These are phyloP conservation scores for Houttuynia cordata DNA, from an alignment of 164 flowering plant species.

Conservation along the genomic window DNA sequence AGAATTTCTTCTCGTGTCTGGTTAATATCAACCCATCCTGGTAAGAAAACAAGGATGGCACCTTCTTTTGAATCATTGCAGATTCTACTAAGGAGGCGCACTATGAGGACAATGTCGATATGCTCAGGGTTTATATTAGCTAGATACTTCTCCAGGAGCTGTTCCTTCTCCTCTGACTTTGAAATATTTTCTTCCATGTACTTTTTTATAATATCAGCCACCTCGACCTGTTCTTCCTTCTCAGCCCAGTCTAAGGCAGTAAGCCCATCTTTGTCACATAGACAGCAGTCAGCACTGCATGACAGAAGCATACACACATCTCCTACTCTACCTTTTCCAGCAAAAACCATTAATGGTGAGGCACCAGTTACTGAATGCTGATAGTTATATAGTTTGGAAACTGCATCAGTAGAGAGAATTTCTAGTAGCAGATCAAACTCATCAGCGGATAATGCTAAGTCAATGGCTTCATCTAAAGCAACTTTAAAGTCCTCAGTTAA, in stretches of 20 bases:
- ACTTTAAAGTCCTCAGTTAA: slow-evolving; percentile 39
- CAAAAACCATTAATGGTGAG: slow-evolving; percentile 83
- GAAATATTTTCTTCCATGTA: slow-evolving; percentile 27
- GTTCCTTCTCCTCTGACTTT: slow-evolving; percentile 28
- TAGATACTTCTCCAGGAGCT: slow-evolving; percentile 57
- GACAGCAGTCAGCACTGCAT: slow-evolving; percentile 57
- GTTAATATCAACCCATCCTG: slow-evolving; percentile 97
- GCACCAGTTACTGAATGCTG: slow-evolving; percentile 70
- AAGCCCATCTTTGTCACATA: slow-evolving; percentile 49
- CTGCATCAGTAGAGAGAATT: slow-evolving; percentile 44
- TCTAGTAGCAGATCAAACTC: slow-evolving; percentile 77
- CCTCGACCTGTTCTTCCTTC: slow-evolving; percentile 43
- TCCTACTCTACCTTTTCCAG: slow-evolving; percentile 71
- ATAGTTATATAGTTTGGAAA: slow-evolving; percentile 45
- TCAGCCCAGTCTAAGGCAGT: slow-evolving; percentile 77
- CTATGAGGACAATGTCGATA: slow-evolving; percentile 65
- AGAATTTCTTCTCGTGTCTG: slow-evolving; percentile 42
- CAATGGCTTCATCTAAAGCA: slow-evolving; percentile 79
- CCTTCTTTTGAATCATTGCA: slow-evolving; percentile 82
- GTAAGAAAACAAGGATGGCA: slow-evolving; percentile 86
- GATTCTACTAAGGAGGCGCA: slow-evolving; percentile 54
- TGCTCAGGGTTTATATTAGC: slow-evolving; percentile 44
- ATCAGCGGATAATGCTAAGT: slow-evolving; percentile 60
- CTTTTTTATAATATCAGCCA: slow-evolving; percentile 41
- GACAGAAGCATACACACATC: slow-evolving; percentile 90